Conservation (phyloP, 768 basidiomycete species). For the Auricularia cornea region DNA sequence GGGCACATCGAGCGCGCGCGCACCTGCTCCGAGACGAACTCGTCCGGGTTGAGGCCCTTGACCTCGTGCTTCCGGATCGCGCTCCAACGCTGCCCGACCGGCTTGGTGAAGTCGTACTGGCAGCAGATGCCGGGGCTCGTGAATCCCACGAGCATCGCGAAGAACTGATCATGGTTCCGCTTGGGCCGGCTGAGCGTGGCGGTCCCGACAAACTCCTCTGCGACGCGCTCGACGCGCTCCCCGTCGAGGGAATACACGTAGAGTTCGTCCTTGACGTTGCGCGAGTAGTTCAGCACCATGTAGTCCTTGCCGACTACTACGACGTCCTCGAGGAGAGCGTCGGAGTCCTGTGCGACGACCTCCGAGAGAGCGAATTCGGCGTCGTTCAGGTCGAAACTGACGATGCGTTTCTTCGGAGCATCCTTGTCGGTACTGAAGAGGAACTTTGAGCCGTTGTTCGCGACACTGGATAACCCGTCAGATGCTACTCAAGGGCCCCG, state of each 20-base stretch:
- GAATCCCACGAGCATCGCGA: constrained; percentile 57
- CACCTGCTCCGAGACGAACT: constrained; percentile 64
- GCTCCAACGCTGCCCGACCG: constrained; percentile 42
- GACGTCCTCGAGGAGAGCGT: constrained; percentile 48
- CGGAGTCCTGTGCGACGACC: constrained; percentile 59
- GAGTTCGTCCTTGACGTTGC: constrained; percentile 74
- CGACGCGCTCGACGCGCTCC: constrained; percentile 44
- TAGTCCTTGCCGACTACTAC: constrained; percentile 44
- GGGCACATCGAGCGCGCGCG: no score
- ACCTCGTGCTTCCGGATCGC: constrained; percentile 51
- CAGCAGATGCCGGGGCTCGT: constrained; percentile 62
- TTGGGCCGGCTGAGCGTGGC: constrained; percentile 39
- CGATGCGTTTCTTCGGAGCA: constrained; percentile 58
- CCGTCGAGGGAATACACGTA: constrained; percentile 60
- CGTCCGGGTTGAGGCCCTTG: constrained; percentile 51
- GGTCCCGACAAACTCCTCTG: constrained; percentile 59
- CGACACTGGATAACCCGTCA: no score
- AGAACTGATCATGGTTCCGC: constrained; percentile 51
- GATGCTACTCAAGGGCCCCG: no score
- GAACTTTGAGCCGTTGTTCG: constrained; percentile 53
- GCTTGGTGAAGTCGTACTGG: constrained; percentile 46
- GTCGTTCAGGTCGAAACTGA: constrained; percentile 54
- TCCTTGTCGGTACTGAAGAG: constrained; percentile 58
- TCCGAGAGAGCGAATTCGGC: constrained; percentile 39
- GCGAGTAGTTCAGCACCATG: constrained; percentile 57